Evolutionary conservation across 108 stramenopile species (phyloP).

Genomic region (Pseudonitzschia multistriata): DNA sequence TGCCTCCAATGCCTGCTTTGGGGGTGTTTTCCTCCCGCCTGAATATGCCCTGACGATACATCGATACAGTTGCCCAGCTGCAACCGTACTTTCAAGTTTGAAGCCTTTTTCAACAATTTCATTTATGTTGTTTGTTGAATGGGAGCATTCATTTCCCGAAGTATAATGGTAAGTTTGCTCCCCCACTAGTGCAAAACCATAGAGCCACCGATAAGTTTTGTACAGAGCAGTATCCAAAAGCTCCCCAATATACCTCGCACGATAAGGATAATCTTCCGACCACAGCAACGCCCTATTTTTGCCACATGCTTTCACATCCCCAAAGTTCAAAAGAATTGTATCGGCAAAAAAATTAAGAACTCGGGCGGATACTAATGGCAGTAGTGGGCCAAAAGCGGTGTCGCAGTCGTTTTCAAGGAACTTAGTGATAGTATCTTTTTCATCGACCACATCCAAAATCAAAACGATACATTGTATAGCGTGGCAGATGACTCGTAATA

Average conservation of each 20-base stretch:
- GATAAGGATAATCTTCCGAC: conserved; percentile 58
- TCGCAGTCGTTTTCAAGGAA: conserved; percentile 16
- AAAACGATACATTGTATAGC: conserved; percentile 60
- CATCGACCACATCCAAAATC: conserved; percentile 47
- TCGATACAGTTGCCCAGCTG: conserved; percentile 75
- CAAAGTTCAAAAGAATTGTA: conserved; percentile 53
- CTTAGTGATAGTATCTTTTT: conserved; percentile 39
- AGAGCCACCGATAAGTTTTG: conserved; percentile 58
- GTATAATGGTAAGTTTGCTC: conserved; percentile 21
- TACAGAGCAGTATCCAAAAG: conserved; percentile 54
- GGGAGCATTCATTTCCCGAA: conserved; percentile 23
- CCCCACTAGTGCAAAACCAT: conserved; percentile 59
- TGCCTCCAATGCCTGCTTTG: conserved; percentile 62
- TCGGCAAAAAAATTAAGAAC: conserved; percentile 68
- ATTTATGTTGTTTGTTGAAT: conserved; percentile 10
- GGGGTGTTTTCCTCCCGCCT: conserved; percentile 53
- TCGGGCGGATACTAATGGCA: conserved; percentile 61
- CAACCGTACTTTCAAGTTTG: conserved; percentile 59
- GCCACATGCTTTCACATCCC: conserved; percentile 15
- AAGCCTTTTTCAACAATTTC: conserved; percentile 11
- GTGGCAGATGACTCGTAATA: conserved; percentile 60
- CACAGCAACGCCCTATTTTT: conserved; percentile 30
- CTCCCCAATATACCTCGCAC: conserved; percentile 50
- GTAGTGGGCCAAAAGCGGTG: conserved; percentile 48
- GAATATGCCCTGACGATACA: conserved; percentile 71